A percentile compares a stretch with the other conserved stretches of the same genome.
Evolutionary conservation across 2,329 filamentous ascomycete species (phyloP).

Genomic region (Nothopassalora personata): DNA sequence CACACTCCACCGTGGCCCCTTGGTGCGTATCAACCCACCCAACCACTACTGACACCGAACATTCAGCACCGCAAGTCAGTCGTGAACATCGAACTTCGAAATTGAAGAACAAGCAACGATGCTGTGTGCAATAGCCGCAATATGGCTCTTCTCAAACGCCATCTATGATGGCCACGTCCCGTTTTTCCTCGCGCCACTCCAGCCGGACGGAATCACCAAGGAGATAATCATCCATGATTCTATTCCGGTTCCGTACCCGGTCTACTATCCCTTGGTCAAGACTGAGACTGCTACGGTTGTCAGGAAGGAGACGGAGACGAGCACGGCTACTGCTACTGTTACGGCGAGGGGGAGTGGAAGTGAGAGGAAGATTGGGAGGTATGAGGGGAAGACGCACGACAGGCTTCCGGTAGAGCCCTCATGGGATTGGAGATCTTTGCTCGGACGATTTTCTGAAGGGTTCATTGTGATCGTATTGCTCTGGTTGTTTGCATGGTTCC

Average conservation of each 20-base stretch:
- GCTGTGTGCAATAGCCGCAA: not conserved
- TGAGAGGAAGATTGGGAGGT: not conserved
- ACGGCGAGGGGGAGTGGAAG: not conserved
- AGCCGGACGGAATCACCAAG: not conserved
- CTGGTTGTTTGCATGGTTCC: no score
- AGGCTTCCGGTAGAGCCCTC: no score
- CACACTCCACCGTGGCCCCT: not conserved
- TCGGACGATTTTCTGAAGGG: no score
- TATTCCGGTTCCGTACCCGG: not conserved
- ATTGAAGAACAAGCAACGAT: not conserved
- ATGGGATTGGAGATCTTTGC: no score
- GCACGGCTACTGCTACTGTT: not conserved
- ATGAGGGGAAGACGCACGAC: not conserved
- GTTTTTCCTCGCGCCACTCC: not conserved
- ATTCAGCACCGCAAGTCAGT: not conserved
- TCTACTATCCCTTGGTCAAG: not conserved
- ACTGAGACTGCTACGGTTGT: not conserved
- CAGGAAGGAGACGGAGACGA: not conserved
- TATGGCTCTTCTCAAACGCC: not conserved
- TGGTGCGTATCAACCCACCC: not conserved
- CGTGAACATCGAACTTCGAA: not conserved
- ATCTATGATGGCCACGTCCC: not conserved
- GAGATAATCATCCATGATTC: not conserved
- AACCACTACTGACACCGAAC: not conserved
- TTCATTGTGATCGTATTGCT: no score